phyloP scores from a whole-genome alignment of 495 filamentous ascomycete species.

The Penicillium coprophilum region DNA sequence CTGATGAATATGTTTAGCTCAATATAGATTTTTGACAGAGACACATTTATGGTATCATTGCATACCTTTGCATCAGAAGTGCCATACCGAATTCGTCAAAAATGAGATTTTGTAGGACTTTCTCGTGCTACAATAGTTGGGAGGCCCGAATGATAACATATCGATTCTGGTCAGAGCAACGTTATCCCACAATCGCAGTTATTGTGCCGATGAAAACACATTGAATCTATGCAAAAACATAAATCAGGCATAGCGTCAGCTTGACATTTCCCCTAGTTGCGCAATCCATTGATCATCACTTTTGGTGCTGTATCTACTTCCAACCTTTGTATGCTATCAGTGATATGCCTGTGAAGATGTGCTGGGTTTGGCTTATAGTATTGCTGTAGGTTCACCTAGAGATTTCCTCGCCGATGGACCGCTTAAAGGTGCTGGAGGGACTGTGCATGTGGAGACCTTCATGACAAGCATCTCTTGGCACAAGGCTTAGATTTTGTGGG shows the following conservation, averaged over 20 bases:
- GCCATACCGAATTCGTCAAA: background rate
- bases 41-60: background rate
- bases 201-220: too few species aligned
- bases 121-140: conserved; percentile 19
- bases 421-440: conserved; percentile 38
- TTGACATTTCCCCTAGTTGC: conserved; percentile 12
- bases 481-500: conserved; percentile 22
- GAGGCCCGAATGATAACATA: conserved; percentile 42
- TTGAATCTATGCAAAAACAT: too few species aligned
- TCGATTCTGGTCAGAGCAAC: conserved; percentile 28
- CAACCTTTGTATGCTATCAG: too few species aligned
- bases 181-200: conserved; percentile 42
- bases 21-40: background rate
- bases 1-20: background rate
- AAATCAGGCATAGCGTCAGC: too few species aligned
- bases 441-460: conserved; percentile 33
- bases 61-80: background rate
- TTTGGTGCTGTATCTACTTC: too few species aligned
- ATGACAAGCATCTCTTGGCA: conserved; percentile 38
- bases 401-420: conserved; percentile 40
- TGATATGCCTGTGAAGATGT: too few species aligned
- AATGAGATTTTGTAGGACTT: background rate
- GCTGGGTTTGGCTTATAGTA: too few species aligned
- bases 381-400: conserved; percentile 34
- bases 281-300: too few species aligned